phyloP scores from a whole-genome alignment of 1,284 basidiomycete genomes.

The Moesziomyces antarcticus region DNA sequence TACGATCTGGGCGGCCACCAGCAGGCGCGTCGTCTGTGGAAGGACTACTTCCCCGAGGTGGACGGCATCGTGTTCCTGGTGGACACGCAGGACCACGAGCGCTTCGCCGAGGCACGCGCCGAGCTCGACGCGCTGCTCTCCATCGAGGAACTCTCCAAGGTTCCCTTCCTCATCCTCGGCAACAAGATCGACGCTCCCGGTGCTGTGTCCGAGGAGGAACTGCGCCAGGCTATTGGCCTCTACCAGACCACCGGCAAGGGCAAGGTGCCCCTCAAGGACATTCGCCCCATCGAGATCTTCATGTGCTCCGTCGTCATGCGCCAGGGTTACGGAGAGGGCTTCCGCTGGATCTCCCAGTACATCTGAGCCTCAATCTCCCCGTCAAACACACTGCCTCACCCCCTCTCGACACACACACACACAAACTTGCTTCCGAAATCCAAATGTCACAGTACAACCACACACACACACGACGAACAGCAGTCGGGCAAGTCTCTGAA shows the following conservation, averaged over 20 bases:
- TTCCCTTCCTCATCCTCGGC: constrained; percentile 97
- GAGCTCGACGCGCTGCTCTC: constrained; percentile 94
- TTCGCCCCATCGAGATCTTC: constrained; percentile 98
- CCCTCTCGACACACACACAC: too few relatives aligned
- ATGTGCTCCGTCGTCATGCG: constrained; percentile 99
- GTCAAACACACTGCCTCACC: too few relatives aligned
- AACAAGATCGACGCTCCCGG: constrained; percentile 99
- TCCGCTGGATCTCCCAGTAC: constrained; percentile 99
- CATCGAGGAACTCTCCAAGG: constrained; percentile 84
- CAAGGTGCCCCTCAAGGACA: constrained; percentile 94
- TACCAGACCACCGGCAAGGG: constrained; percentile 99
- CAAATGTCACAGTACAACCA: not conserved
- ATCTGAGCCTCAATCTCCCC: constrained; percentile 15
- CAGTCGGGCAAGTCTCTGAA: not conserved
- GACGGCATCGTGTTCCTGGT: constrained; percentile 99
- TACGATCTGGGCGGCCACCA: constrained; percentile 98
- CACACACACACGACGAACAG: not conserved
- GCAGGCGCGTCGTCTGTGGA: constrained; percentile 98
- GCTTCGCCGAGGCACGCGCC: constrained; percentile 93
- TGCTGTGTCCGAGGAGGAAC: constrained; percentile 96
- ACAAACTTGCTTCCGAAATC: too few relatives aligned
- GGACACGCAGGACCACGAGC: constrained; percentile 94
- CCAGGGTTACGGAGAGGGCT: constrained; percentile 98
- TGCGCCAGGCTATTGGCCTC: constrained; percentile 92
- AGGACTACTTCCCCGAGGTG: constrained; percentile 99